These are phyloP conservation scores for Fusarium multiceps DNA, from an alignment of 2,329 filamentous ascomycete species.

Conservation along the genomic window DNA sequence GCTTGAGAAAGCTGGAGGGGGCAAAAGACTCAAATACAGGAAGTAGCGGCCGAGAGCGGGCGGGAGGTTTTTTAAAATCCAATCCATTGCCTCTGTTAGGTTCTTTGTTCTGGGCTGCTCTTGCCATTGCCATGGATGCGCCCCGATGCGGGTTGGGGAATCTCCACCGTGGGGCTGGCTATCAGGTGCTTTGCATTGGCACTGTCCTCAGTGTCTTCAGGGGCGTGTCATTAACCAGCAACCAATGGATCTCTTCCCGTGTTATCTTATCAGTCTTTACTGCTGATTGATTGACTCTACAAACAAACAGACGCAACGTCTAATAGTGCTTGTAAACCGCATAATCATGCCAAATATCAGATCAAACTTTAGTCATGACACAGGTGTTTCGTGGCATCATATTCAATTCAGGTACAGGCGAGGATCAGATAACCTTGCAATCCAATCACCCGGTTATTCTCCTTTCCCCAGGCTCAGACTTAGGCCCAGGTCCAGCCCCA, in stretches of 20 bases:
- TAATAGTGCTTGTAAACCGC: not conserved
- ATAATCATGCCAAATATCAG: not conserved
- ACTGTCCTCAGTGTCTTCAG: not conserved
- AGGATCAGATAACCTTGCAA: slow-evolving; percentile 6
- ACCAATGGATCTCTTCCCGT: not conserved
- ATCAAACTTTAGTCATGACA: not conserved
- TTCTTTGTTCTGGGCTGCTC: not conserved
- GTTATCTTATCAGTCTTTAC: not conserved
- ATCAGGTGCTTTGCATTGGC: slow-evolving; percentile 13
- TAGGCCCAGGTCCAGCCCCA: not conserved
- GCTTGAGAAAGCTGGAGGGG: slow-evolving; percentile 30
- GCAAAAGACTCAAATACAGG: slow-evolving; percentile 36
- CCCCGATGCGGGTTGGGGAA: slow-evolving; percentile 41
- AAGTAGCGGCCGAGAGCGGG: slow-evolving; percentile 35
- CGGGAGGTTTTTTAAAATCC: slow-evolving; percentile 45
- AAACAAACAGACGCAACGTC: not conserved
- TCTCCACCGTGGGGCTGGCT: slow-evolving; percentile 23
- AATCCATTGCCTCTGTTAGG: slow-evolving; percentile 7
- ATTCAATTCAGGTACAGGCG: not conserved
- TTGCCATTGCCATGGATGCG: slow-evolving; percentile 18
- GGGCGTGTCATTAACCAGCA: slow-evolving; percentile 19
- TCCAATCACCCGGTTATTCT: slow-evolving; percentile 14
- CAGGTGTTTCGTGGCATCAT: not conserved
- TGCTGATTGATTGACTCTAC: not conserved
- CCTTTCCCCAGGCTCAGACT: slow-evolving; percentile 10